Conservation (phyloP, 352 stramenopile genomes). For the Phytophthora megakarya region DNA sequence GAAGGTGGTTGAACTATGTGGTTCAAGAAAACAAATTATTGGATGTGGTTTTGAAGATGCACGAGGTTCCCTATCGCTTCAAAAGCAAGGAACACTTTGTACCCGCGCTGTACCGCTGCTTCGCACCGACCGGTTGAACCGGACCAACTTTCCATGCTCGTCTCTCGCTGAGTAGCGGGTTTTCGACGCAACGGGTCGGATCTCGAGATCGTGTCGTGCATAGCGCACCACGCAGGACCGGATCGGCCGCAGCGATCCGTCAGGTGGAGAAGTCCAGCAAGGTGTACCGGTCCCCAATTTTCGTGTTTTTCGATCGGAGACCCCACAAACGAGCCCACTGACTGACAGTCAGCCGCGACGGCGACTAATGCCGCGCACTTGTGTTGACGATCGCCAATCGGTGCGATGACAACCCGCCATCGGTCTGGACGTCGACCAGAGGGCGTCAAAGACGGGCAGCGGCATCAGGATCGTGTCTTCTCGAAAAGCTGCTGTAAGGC, state of each 20-base stretch:
- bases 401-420: conserved; percentile 31
- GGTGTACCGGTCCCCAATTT: neutral
- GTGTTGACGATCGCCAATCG: conserved; percentile 15
- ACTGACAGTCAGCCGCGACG: conserved; percentile 15
- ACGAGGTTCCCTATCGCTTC: too few species aligned
- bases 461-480: conserved; percentile 5
- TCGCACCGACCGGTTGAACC: conserved; percentile 6
- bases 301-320: neutral
- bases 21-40: too few species aligned
- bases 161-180: conserved; percentile 30
- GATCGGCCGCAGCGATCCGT: neutral
- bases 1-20: too few species aligned
- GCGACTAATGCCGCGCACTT: conserved; percentile 9
- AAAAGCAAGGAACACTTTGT: conserved; percentile 19
- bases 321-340: too few species aligned
- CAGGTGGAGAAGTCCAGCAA: neutral
- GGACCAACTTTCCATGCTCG: conserved; percentile 11
- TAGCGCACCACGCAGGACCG: conserved; percentile 10
- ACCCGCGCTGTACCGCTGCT: conserved; percentile 7
- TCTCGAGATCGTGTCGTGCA: conserved; percentile 18
- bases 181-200: conserved; percentile 22
- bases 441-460: conserved; percentile 19
- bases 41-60: too few species aligned
- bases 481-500: conserved; percentile 12
- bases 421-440: conserved; percentile 25